phyloP scores from a whole-genome alignment of 768 basidiomycete species.

The Phaeotremella skinneri region DNA sequence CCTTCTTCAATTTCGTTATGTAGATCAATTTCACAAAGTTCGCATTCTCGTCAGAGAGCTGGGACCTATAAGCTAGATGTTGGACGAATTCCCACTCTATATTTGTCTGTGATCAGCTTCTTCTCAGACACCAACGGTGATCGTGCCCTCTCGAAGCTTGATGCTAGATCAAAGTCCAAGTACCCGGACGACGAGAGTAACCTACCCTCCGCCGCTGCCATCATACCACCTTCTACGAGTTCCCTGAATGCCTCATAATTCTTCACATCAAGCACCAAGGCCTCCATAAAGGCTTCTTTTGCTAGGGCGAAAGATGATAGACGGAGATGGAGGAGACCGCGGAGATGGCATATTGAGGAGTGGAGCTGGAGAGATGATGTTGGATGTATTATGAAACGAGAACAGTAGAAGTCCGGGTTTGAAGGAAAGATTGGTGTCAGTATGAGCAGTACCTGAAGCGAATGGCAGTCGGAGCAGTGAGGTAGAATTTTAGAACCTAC shows the following conservation, averaged over 20 bases:
- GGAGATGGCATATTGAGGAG: conserved; percentile 93
- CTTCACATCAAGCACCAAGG: conserved; percentile 88
- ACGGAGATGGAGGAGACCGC: conserved; percentile 91
- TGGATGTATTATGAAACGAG: too few species aligned
- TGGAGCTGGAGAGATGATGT: too few species aligned
- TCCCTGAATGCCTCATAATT: conserved; percentile 95
- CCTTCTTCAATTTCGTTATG: conserved; percentile 81
- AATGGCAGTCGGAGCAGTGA: neutral
- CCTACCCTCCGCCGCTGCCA: conserved; percentile 88
- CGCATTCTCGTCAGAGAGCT: conserved; percentile 76
- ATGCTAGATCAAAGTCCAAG: neutral
- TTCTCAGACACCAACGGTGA: neutral
- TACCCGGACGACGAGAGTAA: neutral
- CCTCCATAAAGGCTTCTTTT: conserved; percentile 94
- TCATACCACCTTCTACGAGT: conserved; percentile 87
- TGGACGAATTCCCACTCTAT: conserved; percentile 96
- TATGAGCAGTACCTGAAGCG: neutral
- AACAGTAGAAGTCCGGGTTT: neutral
- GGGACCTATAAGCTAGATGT: conserved; percentile 73
- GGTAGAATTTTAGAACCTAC: conserved; percentile 53
- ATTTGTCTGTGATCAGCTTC: conserved; percentile 3
- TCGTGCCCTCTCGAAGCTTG: neutral
- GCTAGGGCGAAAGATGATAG: conserved; percentile 85
- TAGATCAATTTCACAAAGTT: conserved; percentile 92
- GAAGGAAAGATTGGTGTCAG: neutral